A percentile compares a stretch with the other conserved stretches of the same genome.
These are phyloP conservation scores for Begonia peltatifolia DNA, from an alignment of 306 rosid genomes.

Conservation along the genomic window DNA sequence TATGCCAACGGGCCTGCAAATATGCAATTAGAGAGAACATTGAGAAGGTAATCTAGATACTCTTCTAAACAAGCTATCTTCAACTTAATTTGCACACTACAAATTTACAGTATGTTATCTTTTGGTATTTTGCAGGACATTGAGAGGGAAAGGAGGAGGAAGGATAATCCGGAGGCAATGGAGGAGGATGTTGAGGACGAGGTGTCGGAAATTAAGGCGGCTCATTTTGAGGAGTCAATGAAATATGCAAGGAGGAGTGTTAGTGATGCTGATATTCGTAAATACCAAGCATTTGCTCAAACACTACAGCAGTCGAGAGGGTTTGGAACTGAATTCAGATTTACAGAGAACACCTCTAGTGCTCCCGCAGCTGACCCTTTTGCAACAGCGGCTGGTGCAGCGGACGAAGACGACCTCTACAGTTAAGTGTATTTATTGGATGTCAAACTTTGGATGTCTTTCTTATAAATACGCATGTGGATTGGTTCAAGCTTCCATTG, in stretches of 20 bases:
- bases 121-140: slow-evolving; percentile 9
- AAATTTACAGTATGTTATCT: too few species aligned
- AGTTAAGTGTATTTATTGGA: not conserved
- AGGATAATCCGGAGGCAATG: slow-evolving; percentile 13
- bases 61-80: too few species aligned
- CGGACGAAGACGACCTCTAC: slow-evolving; percentile 12
- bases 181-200: slow-evolving; percentile 19
- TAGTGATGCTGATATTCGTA: slow-evolving; percentile 15
- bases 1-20: slow-evolving; percentile 24
- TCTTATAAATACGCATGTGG: too few species aligned
- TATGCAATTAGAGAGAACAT: slow-evolving; percentile 21
- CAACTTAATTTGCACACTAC: too few species aligned
- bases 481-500: too few species aligned
- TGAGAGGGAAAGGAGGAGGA: slow-evolving; percentile 16
- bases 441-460: too few species aligned
- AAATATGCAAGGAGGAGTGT: slow-evolving; percentile 23
- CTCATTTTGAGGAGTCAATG: slow-evolving; percentile 20
- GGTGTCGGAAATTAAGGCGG: slow-evolving; percentile 14
- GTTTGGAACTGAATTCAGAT: slow-evolving; percentile 12
- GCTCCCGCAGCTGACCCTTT: slow-evolving; percentile 6
- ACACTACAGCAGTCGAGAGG: slow-evolving; percentile 20
- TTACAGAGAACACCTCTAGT: slow-evolving; percentile 1
- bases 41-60: slow-evolving; percentile 6
- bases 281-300: slow-evolving; percentile 19
- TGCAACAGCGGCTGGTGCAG: slow-evolving; percentile 8